These are phyloP conservation scores for Russula ochroleuca DNA, from an alignment of 768 basidiomycete species.

Conservation along the genomic window DNA sequence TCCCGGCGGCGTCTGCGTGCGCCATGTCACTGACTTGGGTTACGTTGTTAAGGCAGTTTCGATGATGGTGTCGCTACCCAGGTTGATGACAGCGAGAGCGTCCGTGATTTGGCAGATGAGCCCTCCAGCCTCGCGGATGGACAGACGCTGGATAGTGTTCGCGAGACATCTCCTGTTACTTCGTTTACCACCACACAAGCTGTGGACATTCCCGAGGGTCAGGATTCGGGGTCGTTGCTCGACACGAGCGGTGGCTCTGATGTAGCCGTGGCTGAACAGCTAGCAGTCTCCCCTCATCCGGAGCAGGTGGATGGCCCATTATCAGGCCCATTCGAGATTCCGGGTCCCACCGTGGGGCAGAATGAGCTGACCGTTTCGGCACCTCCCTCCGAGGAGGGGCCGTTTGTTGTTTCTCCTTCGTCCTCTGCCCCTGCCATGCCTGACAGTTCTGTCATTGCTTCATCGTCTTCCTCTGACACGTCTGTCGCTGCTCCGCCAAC, in stretches of 20 bases:
- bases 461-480: constrained; percentile 25
- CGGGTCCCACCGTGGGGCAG: constrained; percentile 11
- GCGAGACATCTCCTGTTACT: constrained; percentile 22
- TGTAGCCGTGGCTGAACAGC: constrained; percentile 3
- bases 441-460: constrained; percentile 26
- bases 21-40: constrained; percentile 61
- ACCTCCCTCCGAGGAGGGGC: constrained; percentile 19
- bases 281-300: constrained; percentile 18
- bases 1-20: constrained; percentile 28
- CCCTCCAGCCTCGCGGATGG: constrained; percentile 24
- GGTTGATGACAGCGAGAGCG: constrained; percentile 27
- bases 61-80: constrained; percentile 36
- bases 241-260: constrained; percentile 18
- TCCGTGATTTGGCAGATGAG: constrained; percentile 25
- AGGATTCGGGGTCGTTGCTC: constrained; percentile 13
- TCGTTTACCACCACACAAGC: constrained; percentile 20
- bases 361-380: constrained; percentile 19
- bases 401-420: constrained; percentile 23
- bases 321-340: constrained; percentile 14
- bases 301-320: constrained; percentile 21
- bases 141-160: constrained; percentile 26
- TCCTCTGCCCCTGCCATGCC: constrained; percentile 24
- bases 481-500: constrained; percentile 26
- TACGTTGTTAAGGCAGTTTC: constrained; percentile 48
- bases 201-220: constrained; percentile 19